Evolutionary conservation across 139 green algal species (phyloP).

Genomic region (Coelastrella sp.): DNA sequence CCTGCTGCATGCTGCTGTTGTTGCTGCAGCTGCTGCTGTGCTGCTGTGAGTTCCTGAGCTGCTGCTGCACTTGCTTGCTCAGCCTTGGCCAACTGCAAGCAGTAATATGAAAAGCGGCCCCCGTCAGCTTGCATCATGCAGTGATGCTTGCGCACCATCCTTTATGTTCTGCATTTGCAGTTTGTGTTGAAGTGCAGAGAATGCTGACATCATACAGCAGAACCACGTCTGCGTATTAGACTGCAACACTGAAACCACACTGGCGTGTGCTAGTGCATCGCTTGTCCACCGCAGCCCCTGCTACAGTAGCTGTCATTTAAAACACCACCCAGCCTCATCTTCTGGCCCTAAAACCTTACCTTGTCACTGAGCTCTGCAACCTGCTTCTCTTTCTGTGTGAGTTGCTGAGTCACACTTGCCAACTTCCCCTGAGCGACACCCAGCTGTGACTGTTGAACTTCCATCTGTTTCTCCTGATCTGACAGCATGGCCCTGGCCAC

Average conservation of each 20-base stretch:
- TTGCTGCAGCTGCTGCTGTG: conserved; percentile 28
- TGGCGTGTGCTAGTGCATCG: no score
- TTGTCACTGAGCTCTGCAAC: not conserved
- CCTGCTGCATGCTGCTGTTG: conserved; percentile 8
- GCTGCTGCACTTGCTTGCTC: not conserved
- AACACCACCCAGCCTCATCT: not conserved
- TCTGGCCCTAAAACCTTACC: not conserved
- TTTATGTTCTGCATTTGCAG: no score
- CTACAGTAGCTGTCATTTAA: no score
- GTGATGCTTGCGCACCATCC: no score
- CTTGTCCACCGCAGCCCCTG: no score
- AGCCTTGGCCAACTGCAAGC: not conserved
- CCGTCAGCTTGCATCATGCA: no score
- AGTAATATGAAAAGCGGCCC: not conserved
- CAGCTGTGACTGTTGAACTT: not conserved
- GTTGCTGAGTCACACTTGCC: not conserved
- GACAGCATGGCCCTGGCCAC: not conserved
- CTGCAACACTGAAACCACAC: no score
- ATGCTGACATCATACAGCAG: no score
- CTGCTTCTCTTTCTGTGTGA: not conserved
- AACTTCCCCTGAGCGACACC: not conserved
- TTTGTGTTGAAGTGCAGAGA: no score
- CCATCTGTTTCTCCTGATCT: conserved; percentile 1
- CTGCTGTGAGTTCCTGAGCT: not conserved
- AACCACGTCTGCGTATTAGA: no score